Base-by-base conservation (phyloP, 2,329 filamentous ascomycete genomes). In the Diplodia seriata region DNA sequence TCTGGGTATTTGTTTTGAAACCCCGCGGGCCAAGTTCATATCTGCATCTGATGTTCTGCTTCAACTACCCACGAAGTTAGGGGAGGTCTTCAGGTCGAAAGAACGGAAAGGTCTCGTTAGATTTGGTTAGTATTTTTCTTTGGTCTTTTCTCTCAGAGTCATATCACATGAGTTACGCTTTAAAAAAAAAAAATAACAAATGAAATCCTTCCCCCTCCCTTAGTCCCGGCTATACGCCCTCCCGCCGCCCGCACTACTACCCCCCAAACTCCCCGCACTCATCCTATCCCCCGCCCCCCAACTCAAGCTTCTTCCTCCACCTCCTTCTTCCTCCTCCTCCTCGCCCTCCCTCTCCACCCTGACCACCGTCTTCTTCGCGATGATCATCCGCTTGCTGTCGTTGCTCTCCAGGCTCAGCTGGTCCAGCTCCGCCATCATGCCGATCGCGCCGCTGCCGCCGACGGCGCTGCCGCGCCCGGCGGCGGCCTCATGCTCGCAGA, bases 361-460 rank as follows among this genome's bases (percentile, higher is more conserved):
- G 43, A 77, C 71, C 11, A 75, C 74, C n/a, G 73, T 75, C 64
- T 71, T 73, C 66, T 77, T 77, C 23, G 70, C 73, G 49, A 77
- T 76, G 18, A 76, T 72, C 66, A 75, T 66, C 29, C 49, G 47
- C 29, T 70, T 70, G 23, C 66, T 74, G 43, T 71, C 71, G 5
- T 69, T 69, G 55, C 69, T 70, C 55, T 55, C 55, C n/a, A 65
- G 31, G 61, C 70, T 71, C 29, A 70, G 43, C 23, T 68, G 54
- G 9, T 71, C 67, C 47, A 74, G 70, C n/a, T 74, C 70, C 18
- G 70, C 69, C 26, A 57, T 20, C 2, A 71, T 69, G 3, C 38
- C 62, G 23, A 26, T 23, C 23, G 23, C 23, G 23, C 23, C 23
- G 23, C 23, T 69, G 3, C 38, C 70, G 3, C 38, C 62, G 1